Conservation (phyloP, 1,284 basidiomycete genomes). For the Ganoderma meredithae region DNA sequence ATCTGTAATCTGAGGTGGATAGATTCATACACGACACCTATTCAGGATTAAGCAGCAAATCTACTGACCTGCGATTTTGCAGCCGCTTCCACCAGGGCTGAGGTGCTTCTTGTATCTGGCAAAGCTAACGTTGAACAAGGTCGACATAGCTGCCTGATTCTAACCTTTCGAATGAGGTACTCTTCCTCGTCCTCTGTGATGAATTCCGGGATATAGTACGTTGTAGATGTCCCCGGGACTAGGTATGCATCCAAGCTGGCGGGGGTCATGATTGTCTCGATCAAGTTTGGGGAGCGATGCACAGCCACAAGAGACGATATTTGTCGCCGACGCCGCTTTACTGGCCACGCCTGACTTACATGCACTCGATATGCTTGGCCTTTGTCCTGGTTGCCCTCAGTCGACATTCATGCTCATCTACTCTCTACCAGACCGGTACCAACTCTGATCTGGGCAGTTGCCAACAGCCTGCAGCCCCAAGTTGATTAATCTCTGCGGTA, state of each 20-base stretch:
- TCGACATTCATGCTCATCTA: too few species aligned
- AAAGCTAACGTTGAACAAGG: neutral
- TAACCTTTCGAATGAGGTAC: constrained; percentile 79
- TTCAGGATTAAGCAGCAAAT: too few species aligned
- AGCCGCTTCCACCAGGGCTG: constrained; percentile 88
- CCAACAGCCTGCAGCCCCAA: too few species aligned
- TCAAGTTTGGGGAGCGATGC: constrained; percentile 3
- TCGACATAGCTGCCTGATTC: neutral
- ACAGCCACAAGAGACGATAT: constrained; percentile 1
- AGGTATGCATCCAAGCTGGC: constrained; percentile 41
- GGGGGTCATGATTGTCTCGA: constrained; percentile 8
- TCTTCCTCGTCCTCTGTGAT: constrained; percentile 82
- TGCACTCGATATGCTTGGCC: too few species aligned
- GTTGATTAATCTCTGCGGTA: too few species aligned
- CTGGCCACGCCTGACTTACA: too few species aligned
- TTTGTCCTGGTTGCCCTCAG: too few species aligned
- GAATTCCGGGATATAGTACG: constrained; percentile 83
- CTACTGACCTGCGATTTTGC: constrained; percentile 68
- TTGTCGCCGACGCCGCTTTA: neutral
- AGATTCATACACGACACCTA: neutral
- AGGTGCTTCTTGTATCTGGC: constrained; percentile 80
- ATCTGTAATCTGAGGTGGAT: constrained; percentile 65
- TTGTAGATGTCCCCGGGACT: constrained; percentile 48
- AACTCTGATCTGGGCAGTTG: too few species aligned
- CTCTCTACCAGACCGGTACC: too few species aligned